phyloP scores from a whole-genome alignment of 768 basidiomycete species.

The Kwoniella dejecticola region DNA sequence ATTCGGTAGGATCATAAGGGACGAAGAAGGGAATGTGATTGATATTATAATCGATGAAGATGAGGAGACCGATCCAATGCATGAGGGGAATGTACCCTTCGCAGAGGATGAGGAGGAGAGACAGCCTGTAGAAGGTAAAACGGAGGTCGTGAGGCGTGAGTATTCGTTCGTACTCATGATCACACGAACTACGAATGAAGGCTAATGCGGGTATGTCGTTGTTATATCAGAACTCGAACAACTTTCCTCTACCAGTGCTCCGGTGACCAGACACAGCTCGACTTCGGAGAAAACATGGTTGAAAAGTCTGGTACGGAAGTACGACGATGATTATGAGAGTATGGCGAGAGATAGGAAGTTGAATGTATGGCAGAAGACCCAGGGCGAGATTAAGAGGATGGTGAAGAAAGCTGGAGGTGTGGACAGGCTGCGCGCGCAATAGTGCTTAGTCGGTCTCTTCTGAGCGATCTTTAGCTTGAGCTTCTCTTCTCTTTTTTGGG shows the following conservation, averaged over 20 bases:
- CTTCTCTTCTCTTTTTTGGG: neutral
- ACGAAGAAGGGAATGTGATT: slow-evolving; percentile 73
- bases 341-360: slow-evolving; percentile 80
- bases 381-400: slow-evolving; percentile 65
- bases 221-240: slow-evolving; percentile 63
- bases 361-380: slow-evolving; percentile 82
- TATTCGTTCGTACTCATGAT: slow-evolving; percentile 1
- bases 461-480: no score
- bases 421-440: slow-evolving; percentile 30
- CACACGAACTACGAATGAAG: neutral
- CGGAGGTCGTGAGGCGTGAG: slow-evolving; percentile 59
- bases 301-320: slow-evolving; percentile 65
- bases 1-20: slow-evolving; percentile 78
- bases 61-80: slow-evolving; percentile 46
- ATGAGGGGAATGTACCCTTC: slow-evolving; percentile 31
- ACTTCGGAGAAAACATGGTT: slow-evolving; percentile 71
- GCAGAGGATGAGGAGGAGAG: slow-evolving; percentile 30
- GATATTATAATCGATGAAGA: slow-evolving; percentile 68
- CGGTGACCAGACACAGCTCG: slow-evolving; percentile 67
- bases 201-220: neutral
- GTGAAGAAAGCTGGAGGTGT: slow-evolving; percentile 53
- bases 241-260: slow-evolving; percentile 60
- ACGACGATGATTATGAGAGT: slow-evolving; percentile 70
- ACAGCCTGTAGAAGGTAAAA: slow-evolving; percentile 51
- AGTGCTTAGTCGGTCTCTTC: neutral